These are phyloP conservation scores for Sicyos baderoa DNA, from an alignment of 306 rosid species.

Conservation along the genomic window DNA sequence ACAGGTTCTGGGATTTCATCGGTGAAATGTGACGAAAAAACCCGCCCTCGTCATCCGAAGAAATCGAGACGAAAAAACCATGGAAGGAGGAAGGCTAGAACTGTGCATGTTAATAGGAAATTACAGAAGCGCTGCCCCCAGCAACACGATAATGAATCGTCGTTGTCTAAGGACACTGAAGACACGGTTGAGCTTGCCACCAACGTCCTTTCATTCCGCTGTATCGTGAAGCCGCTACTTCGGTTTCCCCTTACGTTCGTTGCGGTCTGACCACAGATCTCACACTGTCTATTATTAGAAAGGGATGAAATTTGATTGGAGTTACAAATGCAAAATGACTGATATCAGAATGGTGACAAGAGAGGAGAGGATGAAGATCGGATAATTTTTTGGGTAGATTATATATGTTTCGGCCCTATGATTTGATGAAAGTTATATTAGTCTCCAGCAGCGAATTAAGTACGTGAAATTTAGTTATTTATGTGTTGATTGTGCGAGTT, in stretches of 20 bases:
- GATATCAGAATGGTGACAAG: slow-evolving; percentile 3
- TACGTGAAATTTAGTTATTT: too few relatives aligned
- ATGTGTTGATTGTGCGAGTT: too few relatives aligned
- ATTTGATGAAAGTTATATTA: too few relatives aligned
- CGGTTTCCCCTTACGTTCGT: slow-evolving; percentile 16
- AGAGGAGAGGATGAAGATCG: not conserved
- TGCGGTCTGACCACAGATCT: slow-evolving; percentile 27
- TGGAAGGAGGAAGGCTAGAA: slow-evolving; percentile 18
- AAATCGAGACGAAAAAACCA: slow-evolving; percentile 18
- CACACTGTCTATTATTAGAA: slow-evolving; percentile 20
- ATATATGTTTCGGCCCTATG: too few relatives aligned
- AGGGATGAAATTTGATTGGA: not conserved
- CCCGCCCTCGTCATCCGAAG: not conserved
- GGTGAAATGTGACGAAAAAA: slow-evolving; percentile 7
- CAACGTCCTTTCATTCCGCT: slow-evolving; percentile 3
- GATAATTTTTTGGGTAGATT: not conserved
- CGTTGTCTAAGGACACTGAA: not conserved
- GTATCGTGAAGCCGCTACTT: not conserved
- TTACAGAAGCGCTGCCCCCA: slow-evolving; percentile 16
- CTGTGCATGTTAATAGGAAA: slow-evolving; percentile 16
- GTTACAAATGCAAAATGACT: not conserved
- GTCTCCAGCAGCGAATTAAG: too few relatives aligned
- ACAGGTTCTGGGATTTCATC: not conserved
- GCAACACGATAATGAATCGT: not conserved
- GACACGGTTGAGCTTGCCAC: slow-evolving; percentile 11